Base-by-base conservation (phyloP, 1,284 basidiomycete genomes). In the Somion occarium region DNA sequence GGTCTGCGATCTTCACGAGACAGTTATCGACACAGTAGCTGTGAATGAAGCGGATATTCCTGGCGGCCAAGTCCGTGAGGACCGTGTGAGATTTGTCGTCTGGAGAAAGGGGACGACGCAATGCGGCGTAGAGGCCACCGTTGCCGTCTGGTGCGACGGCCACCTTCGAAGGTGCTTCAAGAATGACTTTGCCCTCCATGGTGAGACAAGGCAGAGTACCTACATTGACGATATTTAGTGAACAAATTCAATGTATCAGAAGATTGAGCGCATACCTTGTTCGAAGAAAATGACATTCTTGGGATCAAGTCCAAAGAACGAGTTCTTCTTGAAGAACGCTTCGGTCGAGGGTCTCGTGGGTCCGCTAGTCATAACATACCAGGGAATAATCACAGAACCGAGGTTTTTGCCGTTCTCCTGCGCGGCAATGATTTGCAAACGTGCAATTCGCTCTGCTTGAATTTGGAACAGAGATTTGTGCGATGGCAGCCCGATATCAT, bases 341-440 rank as follows among this genome's bases (percentile, higher is more conserved):
- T 93, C 89, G 23, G 97, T 99, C 49, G 88, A 88, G 52, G 73
- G 74, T 55, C 94, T 82, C 24, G 97, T 99, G 23, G 97, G 96
- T 15, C 95, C 95, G 63, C 91, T 94, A 52, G 96, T 99, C 97
- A 99, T 99, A 64, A 99, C 85, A 74, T 98, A 99, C 97, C 97
- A 99, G 48, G 85, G 89, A 55, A 98, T 83, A 52, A 80, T 69
- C 48, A 88, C 83, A 2, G 80, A 78, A 45, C 79, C 81, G 13
- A 72, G 66, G 22, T 78, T 67, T 60, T 80, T 82, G 50, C 75
- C 73, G 46, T 66, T 71, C 47, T 78, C 72, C 52, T 73, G 61
- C 61, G 82, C 82, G 0, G 94, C 95, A 44, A 98, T 69, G 25
- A 71, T 70, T 70, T 96, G 89, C 48, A 99, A 73, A 53, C 87